phyloP scores from a whole-genome alignment of 106 monocot species.

The Dendrobium huoshanense region DNA sequence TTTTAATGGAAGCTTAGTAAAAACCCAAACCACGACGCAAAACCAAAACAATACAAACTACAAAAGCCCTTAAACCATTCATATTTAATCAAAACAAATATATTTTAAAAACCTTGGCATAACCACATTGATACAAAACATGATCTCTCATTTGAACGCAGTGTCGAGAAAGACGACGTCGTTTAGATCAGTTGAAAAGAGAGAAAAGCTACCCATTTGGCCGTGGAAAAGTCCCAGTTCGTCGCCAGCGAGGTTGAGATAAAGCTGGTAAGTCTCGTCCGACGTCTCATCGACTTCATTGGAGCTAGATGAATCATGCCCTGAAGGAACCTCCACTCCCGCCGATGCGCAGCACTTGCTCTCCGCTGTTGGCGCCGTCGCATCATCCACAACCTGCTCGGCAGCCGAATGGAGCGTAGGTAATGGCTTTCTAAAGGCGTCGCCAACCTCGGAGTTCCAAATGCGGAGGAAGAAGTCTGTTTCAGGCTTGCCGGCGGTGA shows the following conservation, averaged over 20 bases:
- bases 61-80: too few relatives aligned
- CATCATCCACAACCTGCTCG: background rate
- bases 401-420: background rate
- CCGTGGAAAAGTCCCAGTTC: conserved; percentile 40
- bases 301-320: conserved; percentile 27
- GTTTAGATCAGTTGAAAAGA: conserved; percentile 38
- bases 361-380: conserved; percentile 1
- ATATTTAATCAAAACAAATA: too few relatives aligned
- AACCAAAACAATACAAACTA: too few relatives aligned
- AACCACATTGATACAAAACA: background rate
- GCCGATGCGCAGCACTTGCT: conserved; percentile 11
- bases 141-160: conserved; percentile 32
- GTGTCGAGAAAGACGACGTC: conserved; percentile 27
- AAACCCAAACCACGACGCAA: too few relatives aligned
- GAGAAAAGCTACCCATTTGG: conserved; percentile 22
- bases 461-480: conserved; percentile 75
- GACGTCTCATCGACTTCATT: conserved; percentile 27
- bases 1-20: too few relatives aligned
- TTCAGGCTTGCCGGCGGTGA: background rate
- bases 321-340: background rate
- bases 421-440: conserved; percentile 37
- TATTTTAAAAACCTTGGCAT: background rate
- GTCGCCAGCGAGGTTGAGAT: conserved; percentile 59
- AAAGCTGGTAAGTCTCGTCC: conserved; percentile 66
- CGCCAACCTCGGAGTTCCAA: conserved; percentile 88